phyloP scores from a whole-genome alignment of 2,329 filamentous ascomycete genomes.

The Diaporthe sp. region DNA sequence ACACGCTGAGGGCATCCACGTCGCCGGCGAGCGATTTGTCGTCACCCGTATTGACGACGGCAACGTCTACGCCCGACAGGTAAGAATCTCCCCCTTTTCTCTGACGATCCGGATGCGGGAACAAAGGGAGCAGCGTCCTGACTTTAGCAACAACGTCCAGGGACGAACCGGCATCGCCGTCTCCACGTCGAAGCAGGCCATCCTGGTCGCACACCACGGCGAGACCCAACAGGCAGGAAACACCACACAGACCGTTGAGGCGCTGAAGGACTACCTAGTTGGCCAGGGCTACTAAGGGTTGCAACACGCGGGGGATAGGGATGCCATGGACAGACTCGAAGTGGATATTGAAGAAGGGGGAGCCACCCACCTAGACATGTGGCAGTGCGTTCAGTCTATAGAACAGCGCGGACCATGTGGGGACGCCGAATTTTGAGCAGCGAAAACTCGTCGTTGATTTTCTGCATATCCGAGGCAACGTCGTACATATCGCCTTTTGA shows the following conservation, averaged over 20 bases:
- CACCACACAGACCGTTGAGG: constrained; percentile 83
- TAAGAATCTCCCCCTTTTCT: constrained; percentile 56
- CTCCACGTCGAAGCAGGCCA: constrained; percentile 88
- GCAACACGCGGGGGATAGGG: constrained; percentile 39
- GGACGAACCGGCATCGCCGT: constrained; percentile 86
- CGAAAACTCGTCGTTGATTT: constrained; percentile 32
- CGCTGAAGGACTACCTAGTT: constrained; percentile 89
- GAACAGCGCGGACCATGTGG: constrained; percentile 40
- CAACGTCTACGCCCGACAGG: constrained; percentile 89
- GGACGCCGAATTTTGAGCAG: constrained; percentile 38
- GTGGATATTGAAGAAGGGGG: constrained; percentile 19
- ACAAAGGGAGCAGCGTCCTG: constrained; percentile 16
- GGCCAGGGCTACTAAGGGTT: constrained; percentile 77
- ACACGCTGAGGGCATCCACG: constrained; percentile 79
- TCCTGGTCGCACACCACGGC: constrained; percentile 89
- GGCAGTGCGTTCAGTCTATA: constrained; percentile 41
- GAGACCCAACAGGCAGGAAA: constrained; percentile 81
- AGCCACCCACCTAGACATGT: constrained; percentile 35
- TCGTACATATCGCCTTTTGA: constrained; percentile 28
- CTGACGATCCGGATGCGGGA: too few species aligned
- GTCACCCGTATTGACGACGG: constrained; percentile 81
- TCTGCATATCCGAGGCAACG: constrained; percentile 37
- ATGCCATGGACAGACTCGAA: constrained; percentile 3
- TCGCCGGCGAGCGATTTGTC: constrained; percentile 84
- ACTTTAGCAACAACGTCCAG: constrained; percentile 49